Percentiles rank a stretch among this genome's conserved stretches.
Evolutionary conservation across 2,329 filamentous ascomycete species (phyloP).

Genomic region (Lecanicillium sp.): DNA sequence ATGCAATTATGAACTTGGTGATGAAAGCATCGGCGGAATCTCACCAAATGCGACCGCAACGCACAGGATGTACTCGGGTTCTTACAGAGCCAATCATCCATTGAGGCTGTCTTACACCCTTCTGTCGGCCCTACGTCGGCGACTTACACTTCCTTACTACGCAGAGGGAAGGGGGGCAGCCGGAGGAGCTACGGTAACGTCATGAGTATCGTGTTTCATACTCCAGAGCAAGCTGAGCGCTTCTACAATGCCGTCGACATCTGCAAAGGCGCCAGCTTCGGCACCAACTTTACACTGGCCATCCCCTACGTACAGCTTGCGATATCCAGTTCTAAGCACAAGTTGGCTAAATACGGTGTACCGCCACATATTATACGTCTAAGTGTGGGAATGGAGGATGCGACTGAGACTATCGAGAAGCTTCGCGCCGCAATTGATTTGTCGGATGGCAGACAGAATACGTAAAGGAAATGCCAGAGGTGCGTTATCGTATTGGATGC

Average conservation of each 20-base stretch:
- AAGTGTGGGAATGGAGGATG: conserved; percentile 1
- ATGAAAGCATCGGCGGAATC: no score
- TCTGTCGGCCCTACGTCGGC: not conserved
- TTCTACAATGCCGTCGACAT: not conserved
- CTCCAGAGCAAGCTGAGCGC: not conserved
- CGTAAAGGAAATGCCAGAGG: not conserved
- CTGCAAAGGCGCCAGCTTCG: not conserved
- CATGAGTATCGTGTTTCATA: not conserved
- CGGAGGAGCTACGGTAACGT: not conserved
- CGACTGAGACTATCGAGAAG: not conserved
- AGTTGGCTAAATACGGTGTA: not conserved
- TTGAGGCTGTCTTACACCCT: not conserved
- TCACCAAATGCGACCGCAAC: not conserved
- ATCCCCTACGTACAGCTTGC: not conserved
- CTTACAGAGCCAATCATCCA: not conserved
- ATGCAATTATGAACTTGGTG: no score
- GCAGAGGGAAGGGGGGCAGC: not conserved
- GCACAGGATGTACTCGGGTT: not conserved
- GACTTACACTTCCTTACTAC: not conserved
- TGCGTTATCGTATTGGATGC: no score
- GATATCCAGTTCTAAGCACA: not conserved
- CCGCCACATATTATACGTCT: not conserved
- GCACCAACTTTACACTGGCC: not conserved
- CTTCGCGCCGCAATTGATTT: not conserved
- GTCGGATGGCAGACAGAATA: not conserved